Conservation (phyloP, 257 asterid species). For the Orobanche coerulescens region DNA sequence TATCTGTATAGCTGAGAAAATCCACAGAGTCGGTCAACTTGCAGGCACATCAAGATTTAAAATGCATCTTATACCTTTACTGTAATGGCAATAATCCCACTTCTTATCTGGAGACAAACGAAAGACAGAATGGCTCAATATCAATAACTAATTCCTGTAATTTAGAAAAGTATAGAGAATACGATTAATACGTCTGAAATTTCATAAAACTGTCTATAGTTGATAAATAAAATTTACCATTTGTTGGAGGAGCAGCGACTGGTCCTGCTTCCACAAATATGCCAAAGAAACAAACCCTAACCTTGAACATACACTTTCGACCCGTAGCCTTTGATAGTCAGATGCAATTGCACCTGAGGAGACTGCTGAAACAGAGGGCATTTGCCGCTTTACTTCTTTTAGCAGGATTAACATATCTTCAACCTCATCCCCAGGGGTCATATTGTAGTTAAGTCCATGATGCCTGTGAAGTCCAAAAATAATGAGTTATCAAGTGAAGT, state of each 20-base stretch:
- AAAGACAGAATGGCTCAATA: slow-evolving; percentile 19
- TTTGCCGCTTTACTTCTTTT: slow-evolving; percentile 71
- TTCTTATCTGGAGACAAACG: slow-evolving; percentile 45
- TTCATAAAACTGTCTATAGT: not conserved
- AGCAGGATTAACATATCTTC: slow-evolving; percentile 88
- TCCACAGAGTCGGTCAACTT: not conserved
- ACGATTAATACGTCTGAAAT: slow-evolving; percentile 1
- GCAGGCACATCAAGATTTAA: slow-evolving; percentile 4
- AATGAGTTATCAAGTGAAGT: slow-evolving; percentile 11
- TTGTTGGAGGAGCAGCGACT: slow-evolving; percentile 67
- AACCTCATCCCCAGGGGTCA: slow-evolving; percentile 97
- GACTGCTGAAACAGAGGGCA: slow-evolving; percentile 79
- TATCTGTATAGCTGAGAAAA: not conserved
- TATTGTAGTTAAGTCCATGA: slow-evolving; percentile 66
- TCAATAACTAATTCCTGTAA: not conserved
- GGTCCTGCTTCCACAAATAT: slow-evolving; percentile 94
- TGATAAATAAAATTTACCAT: slow-evolving; percentile 47
- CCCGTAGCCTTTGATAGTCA: slow-evolving; percentile 91
- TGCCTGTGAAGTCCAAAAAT: slow-evolving; percentile 43
- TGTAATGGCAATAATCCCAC: slow-evolving; percentile 68
- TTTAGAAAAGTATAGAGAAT: not conserved
- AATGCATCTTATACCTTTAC: slow-evolving; percentile 54
- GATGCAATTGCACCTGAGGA: slow-evolving; percentile 98
- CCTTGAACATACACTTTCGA: slow-evolving; percentile 92
- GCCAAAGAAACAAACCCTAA: slow-evolving; percentile 88